These are phyloP conservation scores for Thielaviopsis ethacetica DNA, from an alignment of 2,329 filamentous ascomycete species.

Conservation along the genomic window DNA sequence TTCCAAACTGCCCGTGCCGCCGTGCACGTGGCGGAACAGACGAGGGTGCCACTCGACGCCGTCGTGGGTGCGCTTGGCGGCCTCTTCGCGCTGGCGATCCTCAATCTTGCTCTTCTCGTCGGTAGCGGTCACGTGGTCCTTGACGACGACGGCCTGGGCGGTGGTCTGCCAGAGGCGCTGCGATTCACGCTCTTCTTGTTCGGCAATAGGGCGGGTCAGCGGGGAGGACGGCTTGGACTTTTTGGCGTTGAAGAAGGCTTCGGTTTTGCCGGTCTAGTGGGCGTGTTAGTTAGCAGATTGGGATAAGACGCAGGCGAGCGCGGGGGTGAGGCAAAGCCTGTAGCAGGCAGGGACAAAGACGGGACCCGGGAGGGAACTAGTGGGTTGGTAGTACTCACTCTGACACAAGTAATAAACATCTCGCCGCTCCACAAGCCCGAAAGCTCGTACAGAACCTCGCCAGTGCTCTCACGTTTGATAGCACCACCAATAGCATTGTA, in stretches of 20 bases:
- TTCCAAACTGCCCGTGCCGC: conserved; percentile 53
- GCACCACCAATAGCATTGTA: conserved; percentile 91
- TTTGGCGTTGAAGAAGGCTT: conserved; percentile 76
- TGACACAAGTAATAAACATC: conserved; percentile 78
- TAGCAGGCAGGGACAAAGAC: background rate
- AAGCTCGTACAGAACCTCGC: conserved; percentile 77
- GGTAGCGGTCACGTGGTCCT: conserved; percentile 78
- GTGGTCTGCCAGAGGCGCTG: conserved; percentile 76
- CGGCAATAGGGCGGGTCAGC: conserved; percentile 56
- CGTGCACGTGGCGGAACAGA: conserved; percentile 62
- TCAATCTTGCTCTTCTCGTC: conserved; percentile 95
- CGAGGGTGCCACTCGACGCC: conserved; percentile 76
- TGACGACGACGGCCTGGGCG: conserved; percentile 62
- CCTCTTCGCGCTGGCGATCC: conserved; percentile 79
- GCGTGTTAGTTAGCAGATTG: background rate
- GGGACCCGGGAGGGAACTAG: background rate
- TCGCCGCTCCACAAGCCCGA: conserved; percentile 88
- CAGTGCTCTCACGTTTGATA: conserved; percentile 77
- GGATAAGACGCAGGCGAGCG: too few relatives aligned
- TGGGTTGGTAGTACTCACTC: conserved; percentile 31
- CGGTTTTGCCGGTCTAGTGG: conserved; percentile 65
- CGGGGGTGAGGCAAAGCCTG: too few relatives aligned
- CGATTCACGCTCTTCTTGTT: conserved; percentile 83
- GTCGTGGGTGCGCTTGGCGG: conserved; percentile 60
- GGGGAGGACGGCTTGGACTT: conserved; percentile 63